Evolutionary conservation across 306 rosid genomes (phyloP).

Genomic region (Sophora flavescens): DNA sequence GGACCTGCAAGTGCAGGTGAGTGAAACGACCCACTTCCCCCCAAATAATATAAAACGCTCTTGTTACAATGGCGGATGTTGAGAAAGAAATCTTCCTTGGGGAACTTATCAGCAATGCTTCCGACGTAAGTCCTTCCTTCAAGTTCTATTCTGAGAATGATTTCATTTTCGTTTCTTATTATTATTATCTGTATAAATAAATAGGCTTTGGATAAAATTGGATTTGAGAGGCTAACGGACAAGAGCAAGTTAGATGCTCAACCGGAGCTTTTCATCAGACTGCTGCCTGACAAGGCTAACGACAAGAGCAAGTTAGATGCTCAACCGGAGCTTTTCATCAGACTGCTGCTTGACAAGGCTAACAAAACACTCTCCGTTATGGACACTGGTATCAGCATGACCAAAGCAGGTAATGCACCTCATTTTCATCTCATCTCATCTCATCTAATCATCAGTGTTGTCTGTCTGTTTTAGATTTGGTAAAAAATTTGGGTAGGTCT

Average conservation of each 20-base stretch:
- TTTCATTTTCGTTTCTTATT: not conserved
- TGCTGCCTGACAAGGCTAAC: conserved; percentile 63
- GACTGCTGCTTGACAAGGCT: conserved; percentile 61
- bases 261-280: conserved; percentile 67
- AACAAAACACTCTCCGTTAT: conserved; percentile 70
- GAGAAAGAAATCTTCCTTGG: conserved; percentile 69
- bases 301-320: conserved; percentile 61
- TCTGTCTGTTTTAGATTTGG: conserved; percentile 53
- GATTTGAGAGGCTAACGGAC: conserved; percentile 64
- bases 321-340: conserved; percentile 69
- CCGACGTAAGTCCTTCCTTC: conserved; percentile 49
- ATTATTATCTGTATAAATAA: not conserved
- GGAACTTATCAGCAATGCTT: conserved; percentile 62
- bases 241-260: conserved; percentile 64
- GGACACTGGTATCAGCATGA: conserved; percentile 67
- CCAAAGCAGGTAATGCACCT: conserved; percentile 60
- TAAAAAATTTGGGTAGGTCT: conserved; percentile 67
- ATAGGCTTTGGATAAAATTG: conserved; percentile 68
- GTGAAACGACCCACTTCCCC: no score
- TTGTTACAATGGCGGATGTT: no score
- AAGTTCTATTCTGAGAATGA: not conserved
- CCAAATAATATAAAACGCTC: no score
- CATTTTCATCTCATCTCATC: no score
- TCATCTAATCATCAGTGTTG: no score
- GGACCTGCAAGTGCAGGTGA: no score